phyloP scores from a whole-genome alignment of 176 grass and related monocot species.

The Oryza brachyantha region DNA sequence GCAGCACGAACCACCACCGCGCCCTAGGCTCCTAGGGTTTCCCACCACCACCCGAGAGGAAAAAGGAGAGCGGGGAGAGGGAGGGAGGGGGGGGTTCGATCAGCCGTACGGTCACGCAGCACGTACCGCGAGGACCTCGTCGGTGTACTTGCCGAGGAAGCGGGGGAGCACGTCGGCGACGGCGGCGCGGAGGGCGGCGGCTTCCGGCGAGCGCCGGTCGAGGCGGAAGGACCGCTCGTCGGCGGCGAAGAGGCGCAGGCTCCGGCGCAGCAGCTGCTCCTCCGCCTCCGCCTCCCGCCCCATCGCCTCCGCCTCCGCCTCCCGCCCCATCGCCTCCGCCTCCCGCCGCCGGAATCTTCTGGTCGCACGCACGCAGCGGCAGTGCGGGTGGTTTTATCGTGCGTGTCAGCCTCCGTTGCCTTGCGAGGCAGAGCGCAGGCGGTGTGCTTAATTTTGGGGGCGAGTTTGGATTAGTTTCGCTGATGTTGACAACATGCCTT shows the following conservation, averaged over 20 bases:
- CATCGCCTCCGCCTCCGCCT: background rate
- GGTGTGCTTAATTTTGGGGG: too few relatives aligned
- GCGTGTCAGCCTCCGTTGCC: too few relatives aligned
- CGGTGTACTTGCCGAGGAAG: conserved; percentile 59
- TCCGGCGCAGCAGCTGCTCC: conserved; percentile 8
- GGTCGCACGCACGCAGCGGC: background rate
- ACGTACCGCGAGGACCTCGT: conserved; percentile 55
- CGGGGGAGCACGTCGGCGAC: conserved; percentile 51
- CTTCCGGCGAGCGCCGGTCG: conserved; percentile 44
- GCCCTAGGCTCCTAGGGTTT: background rate
- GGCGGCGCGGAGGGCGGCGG: conserved; percentile 34
- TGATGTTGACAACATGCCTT: too few relatives aligned
- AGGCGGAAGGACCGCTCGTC: conserved; percentile 49
- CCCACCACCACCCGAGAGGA: background rate
- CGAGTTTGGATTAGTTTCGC: background rate
- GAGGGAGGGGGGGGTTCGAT: background rate
- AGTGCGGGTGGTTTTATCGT: too few relatives aligned
- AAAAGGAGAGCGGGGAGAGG: background rate
- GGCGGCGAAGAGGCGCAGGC: conserved; percentile 28
- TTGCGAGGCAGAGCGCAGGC: too few relatives aligned
- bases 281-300: conserved; percentile 32
- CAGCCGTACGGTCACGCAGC: background rate
- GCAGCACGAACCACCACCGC: background rate
- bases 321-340: background rate
- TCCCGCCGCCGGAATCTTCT: conserved; percentile 3